Evolutionary conservation across 2,329 filamentous ascomycete species (phyloP), one percentile per base, ranked within the genome.

Genomic region (Talaromyces atroroseus): DNA sequence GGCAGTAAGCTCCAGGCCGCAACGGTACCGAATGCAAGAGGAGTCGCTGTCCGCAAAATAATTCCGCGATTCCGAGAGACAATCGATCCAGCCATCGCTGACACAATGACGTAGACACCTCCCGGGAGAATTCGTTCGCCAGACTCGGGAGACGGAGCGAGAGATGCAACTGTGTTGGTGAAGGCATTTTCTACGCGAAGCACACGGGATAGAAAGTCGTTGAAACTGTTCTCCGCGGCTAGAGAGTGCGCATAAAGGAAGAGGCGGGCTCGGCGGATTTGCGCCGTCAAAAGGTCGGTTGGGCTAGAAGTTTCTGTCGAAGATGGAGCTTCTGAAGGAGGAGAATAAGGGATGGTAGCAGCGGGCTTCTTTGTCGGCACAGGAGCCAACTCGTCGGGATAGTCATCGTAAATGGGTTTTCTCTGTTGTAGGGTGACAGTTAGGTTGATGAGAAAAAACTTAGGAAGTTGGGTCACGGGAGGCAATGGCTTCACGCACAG

Each of bases 81-180:
- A 71, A 99, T 97, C 73, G 85, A 91, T 64, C 92, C 94, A 36
- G 94, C 90, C 92, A 99, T 96, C 66, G 90, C 86, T 44, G 92
- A 87, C 49, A 99, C 92, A 29, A 96, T 82, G 48, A 97, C 91
- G 76, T 97, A 97, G 64, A 97, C 84, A 58, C 85, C 80, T 24
- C 92, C 92, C 34, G 94, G 94, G 75, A 97, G 86, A 56, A 99
- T 82, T 69, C 86, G 85, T 80, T 99, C 94, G 71, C 89, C 89
- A 59, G 85, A 89, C 74, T 92, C 88, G 66, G 86, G 87, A 38
- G 91, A 80, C 29, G 94, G 94, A 20, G 92, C 94, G 40, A 99
- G 82, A 21, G 88, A 91, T 58, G 92, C 90, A 64, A 99, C 76
- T 59, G 94, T 97, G 74, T 82, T 83, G 65, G 92, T 95, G 78